Percentiles rank a stretch among this genome's conserved stretches.
Conservation (phyloP, 1,284 basidiomycete genomes). For the Apiotrichum veenhuisii region DNA sequence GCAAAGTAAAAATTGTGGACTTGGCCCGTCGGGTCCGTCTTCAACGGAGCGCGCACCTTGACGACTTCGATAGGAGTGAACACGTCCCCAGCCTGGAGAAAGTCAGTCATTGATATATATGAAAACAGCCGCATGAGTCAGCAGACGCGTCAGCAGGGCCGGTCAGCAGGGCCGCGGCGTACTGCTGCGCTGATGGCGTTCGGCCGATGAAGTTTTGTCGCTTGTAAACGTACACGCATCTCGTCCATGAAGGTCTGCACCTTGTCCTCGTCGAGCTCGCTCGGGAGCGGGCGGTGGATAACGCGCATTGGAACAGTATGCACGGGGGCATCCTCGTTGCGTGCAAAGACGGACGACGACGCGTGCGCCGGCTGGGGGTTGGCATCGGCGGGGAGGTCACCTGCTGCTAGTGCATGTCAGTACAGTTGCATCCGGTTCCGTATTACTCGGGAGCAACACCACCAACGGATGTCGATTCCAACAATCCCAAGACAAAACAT, state of each 20-base stretch:
- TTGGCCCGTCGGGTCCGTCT: conserved; percentile 28
- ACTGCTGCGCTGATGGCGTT: no score
- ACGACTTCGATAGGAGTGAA: conserved; percentile 51
- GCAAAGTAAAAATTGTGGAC: conserved; percentile 46
- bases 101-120: no score
- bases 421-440: no score
- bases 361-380: conserved; percentile 13
- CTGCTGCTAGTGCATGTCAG: no score
- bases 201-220: not conserved
- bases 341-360: conserved; percentile 33
- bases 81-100: conserved; percentile 41
- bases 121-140: not conserved
- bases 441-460: no score
- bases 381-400: no score
- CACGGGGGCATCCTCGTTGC: conserved; percentile 28
- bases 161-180: not conserved
- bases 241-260: conserved; percentile 49
- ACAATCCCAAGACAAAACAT: no score
- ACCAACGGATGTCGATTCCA: no score
- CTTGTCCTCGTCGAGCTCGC: conserved; percentile 48
- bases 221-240: conserved; percentile 38
- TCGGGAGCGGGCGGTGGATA: conserved; percentile 48
- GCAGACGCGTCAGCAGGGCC: not conserved
- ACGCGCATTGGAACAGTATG: conserved; percentile 48
- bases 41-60: conserved; percentile 41